A percentile compares a stretch with the other conserved stretches of the same genome.
These are phyloP conservation scores for Fusarium fracticaudum DNA, from an alignment of 2,329 filamentous ascomycete species.

Conservation along the genomic window DNA sequence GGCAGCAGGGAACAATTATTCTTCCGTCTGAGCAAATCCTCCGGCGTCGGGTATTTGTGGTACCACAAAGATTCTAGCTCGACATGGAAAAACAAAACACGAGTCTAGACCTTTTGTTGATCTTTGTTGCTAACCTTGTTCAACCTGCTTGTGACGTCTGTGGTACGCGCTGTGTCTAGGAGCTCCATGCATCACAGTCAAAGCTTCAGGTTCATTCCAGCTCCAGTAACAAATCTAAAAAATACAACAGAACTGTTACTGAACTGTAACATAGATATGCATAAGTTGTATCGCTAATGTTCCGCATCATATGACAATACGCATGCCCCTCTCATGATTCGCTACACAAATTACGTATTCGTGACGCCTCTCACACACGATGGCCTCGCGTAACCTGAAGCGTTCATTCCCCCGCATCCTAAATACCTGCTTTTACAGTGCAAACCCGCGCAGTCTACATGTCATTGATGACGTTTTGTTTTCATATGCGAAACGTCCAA, in stretches of 20 bases:
- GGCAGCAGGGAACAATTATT: background rate
- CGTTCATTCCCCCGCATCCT: conserved; percentile 29
- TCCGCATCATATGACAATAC: conserved; percentile 6
- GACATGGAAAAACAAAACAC: background rate
- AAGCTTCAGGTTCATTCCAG: background rate
- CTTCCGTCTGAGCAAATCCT: background rate
- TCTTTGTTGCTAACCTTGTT: background rate
- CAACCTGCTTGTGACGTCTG: conserved; percentile 5
- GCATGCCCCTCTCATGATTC: background rate
- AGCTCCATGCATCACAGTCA: background rate
- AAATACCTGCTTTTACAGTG: conserved; percentile 34
- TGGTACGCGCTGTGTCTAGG: background rate
- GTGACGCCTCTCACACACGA: conserved; percentile 35
- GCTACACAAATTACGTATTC: conserved; percentile 37
- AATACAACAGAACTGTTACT: background rate
- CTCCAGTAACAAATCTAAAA: background rate
- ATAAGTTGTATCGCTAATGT: background rate
- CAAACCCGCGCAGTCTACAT: conserved; percentile 34
- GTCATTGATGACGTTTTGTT: conserved; percentile 43
- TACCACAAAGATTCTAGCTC: conserved; percentile 12
- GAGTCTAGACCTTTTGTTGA: background rate
- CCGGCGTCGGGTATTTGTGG: conserved; percentile 8
- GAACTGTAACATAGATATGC: background rate
- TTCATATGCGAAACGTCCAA: background rate
- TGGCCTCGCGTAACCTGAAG: conserved; percentile 7